Evolutionary conservation across 345 rosid genomes (phyloP).

Genomic region (Acer yangbiense): DNA sequence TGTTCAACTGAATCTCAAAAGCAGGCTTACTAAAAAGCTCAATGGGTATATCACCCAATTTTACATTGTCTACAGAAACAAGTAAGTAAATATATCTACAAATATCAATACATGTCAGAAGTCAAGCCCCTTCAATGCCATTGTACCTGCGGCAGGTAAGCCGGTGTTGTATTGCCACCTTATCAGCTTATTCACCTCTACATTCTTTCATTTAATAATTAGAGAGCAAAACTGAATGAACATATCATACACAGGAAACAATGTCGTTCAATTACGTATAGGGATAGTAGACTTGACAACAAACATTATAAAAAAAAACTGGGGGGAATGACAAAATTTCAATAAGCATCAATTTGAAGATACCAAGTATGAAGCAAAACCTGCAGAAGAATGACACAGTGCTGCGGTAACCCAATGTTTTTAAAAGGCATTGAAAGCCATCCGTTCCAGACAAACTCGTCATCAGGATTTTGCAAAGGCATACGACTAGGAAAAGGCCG

Average conservation of each 20-base stretch:
- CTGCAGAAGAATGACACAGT: slow-evolving; percentile 91
- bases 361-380: slow-evolving; percentile 48
- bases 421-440: slow-evolving; percentile 83
- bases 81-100: neutral
- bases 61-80: neutral
- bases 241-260: neutral
- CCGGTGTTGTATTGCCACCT: neutral
- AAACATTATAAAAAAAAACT: slow-evolving; percentile 8
- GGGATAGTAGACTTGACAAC: neutral
- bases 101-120: neutral
- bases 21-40: neutral
- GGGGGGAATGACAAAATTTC: slow-evolving; percentile 14
- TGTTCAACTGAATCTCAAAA: neutral
- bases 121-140: neutral
- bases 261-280: slow-evolving; percentile 6
- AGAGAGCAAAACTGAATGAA: neutral
- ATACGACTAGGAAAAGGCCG: slow-evolving; percentile 87
- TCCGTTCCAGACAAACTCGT: slow-evolving; percentile 94
- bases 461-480: slow-evolving; percentile 73
- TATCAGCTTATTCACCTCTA: neutral
- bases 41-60: neutral
- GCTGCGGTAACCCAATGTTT: slow-evolving; percentile 62
- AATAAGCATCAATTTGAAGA: slow-evolving; percentile 31
- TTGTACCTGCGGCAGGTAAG: neutral
- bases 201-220: neutral